Conservation (phyloP, 2,329 filamentous ascomycete species). For the Talaromyces albobiverticillius region DNA sequence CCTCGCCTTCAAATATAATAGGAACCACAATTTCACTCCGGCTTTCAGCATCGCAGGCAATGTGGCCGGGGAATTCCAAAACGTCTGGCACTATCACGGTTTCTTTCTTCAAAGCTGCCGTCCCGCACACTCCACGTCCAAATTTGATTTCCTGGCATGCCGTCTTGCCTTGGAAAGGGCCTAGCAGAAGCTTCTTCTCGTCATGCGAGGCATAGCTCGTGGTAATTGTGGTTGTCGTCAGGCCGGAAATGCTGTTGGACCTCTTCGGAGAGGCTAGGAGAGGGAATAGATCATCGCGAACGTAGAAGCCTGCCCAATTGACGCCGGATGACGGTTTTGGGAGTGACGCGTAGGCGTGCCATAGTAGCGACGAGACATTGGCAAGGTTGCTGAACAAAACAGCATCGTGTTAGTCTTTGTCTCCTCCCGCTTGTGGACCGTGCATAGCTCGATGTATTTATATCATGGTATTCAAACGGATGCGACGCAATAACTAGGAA, state of each 20-base stretch:
- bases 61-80: slow-evolving; percentile 45
- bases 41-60: slow-evolving; percentile 49
- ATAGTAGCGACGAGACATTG: slow-evolving; percentile 48
- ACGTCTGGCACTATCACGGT: slow-evolving; percentile 46
- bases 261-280: slow-evolving; percentile 20
- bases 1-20: slow-evolving; percentile 32
- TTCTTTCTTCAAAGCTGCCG: slow-evolving; percentile 38
- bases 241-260: slow-evolving; percentile 18
- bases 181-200: slow-evolving; percentile 37
- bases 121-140: slow-evolving; percentile 47
- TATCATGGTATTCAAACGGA: not conserved
- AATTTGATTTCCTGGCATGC: slow-evolving; percentile 48
- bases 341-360: slow-evolving; percentile 46
- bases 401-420: not conserved
- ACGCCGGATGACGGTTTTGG: slow-evolving; percentile 42
- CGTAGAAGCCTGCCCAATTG: slow-evolving; percentile 51
- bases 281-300: slow-evolving; percentile 43
- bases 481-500: not conserved
- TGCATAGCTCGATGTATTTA: too few relatives aligned
- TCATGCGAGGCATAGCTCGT: slow-evolving; percentile 22
- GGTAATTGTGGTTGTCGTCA: slow-evolving; percentile 21
- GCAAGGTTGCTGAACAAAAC: slow-evolving; percentile 40
- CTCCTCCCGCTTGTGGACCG: too few relatives aligned
- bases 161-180: slow-evolving; percentile 49
- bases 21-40: slow-evolving; percentile 51